phyloP scores from a whole-genome alignment of 306 rosid species.

The Luffa aegyptiaca region DNA sequence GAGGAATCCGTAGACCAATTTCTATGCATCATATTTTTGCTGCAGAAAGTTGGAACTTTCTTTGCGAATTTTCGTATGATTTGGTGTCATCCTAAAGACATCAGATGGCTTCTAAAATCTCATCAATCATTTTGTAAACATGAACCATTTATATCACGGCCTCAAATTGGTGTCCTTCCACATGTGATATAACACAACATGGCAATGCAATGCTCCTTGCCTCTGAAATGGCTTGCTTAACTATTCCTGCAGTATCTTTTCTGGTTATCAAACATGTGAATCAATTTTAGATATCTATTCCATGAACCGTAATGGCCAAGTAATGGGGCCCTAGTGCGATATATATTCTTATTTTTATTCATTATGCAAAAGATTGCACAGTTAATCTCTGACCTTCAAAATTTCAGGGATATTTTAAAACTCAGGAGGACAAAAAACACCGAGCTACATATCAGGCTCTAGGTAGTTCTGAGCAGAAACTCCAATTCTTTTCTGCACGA shows the following conservation, averaged over 20 bases:
- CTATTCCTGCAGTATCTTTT: not conserved
- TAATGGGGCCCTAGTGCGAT: not conserved
- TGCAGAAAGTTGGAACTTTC: not conserved
- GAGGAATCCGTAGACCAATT: not conserved
- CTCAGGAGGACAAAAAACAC: slow-evolving; percentile 72
- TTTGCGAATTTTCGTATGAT: not conserved
- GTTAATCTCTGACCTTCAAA: not conserved
- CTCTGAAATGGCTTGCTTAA: not conserved
- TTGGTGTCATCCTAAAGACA: not conserved
- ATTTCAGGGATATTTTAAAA: slow-evolving; percentile 49
- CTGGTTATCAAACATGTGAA: not conserved
- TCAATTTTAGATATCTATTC: not conserved
- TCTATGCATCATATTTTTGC: not conserved
- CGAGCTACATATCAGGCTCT: slow-evolving; percentile 67
- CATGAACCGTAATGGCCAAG: not conserved
- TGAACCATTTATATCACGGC: not conserved
- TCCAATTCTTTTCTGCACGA: slow-evolving; percentile 72
- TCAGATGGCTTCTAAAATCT: not conserved
- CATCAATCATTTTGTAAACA: not conserved
- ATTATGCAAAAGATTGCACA: not conserved
- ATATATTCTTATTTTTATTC: not conserved
- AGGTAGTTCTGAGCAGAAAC: slow-evolving; percentile 67
- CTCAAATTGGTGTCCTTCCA: not conserved
- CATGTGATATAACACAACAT: not conserved
- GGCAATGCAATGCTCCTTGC: not conserved